Percentiles rank a stretch among this genome's conserved stretches.
Conservation (phyloP, 2,329 filamentous ascomycete species). For the Trichoderma oligosporum region DNA sequence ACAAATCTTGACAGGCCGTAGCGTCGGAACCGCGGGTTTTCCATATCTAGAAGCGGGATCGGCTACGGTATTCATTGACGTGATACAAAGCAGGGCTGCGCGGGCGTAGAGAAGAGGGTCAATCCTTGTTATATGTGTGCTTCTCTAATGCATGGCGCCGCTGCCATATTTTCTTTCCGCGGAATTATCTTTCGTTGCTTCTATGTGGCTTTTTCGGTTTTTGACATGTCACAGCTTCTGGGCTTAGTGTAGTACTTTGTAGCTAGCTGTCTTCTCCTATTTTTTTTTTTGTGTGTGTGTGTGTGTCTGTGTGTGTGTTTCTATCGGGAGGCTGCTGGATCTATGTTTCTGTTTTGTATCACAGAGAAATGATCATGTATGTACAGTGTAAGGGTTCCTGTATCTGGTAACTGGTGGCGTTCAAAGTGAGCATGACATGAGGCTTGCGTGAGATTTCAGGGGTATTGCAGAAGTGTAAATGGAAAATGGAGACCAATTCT, state of each 20-base stretch:
- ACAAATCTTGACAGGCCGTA: not conserved
- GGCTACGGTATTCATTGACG: no score
- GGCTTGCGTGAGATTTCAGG: not conserved
- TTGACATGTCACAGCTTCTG: no score
- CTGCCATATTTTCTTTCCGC: not conserved
- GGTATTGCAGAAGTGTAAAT: not conserved
- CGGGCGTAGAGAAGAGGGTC: not conserved
- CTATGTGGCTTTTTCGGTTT: not conserved
- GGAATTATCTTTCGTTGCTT: not conserved
- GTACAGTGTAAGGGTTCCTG: not conserved
- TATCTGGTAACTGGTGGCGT: not conserved
- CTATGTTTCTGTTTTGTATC: not conserved
- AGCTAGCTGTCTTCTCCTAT: not conserved
- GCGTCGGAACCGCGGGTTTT: no score
- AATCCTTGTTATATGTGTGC: not conserved
- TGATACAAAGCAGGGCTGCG: no score
- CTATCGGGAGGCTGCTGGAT: not conserved
- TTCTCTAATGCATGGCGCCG: not conserved
- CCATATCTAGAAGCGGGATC: no score
- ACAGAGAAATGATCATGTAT: not conserved
- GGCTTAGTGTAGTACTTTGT: no score
- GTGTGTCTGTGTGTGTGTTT: no score
- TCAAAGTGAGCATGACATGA: not conserved
- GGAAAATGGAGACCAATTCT: not conserved
- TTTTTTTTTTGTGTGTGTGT: no score